These are phyloP conservation scores for Rheum nobile DNA, from an alignment of 148 eudicot species.

Conservation along the genomic window DNA sequence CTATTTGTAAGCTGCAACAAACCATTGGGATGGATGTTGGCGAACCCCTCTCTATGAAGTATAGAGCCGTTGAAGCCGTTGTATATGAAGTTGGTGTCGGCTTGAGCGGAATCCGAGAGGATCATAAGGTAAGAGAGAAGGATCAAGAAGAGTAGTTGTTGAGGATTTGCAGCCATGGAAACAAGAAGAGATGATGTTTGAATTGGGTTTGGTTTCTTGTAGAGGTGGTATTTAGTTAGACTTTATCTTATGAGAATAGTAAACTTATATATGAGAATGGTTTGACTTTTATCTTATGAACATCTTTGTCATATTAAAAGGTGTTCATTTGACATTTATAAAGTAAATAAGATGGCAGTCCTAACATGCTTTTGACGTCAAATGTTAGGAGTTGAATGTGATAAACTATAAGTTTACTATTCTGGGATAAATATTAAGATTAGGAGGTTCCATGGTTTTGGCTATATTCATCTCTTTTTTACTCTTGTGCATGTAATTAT, in stretches of 20 bases:
- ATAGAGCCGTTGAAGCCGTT: conserved; percentile 7
- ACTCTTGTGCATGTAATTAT: too few species aligned
- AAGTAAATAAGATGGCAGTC: neutral
- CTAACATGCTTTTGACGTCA: neutral
- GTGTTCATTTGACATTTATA: neutral
- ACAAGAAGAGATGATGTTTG: conserved; percentile 7
- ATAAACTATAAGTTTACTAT: too few species aligned
- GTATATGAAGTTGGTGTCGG: neutral
- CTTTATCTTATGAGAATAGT: too few species aligned
- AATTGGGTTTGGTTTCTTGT: neutral
- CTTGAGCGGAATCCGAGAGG: neutral
- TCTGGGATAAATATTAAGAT: too few species aligned
- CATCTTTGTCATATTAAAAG: neutral
- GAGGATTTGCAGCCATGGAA: neutral
- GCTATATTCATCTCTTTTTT: too few species aligned
- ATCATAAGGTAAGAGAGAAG: neutral
- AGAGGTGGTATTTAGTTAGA: neutral
- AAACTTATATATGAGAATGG: neutral
- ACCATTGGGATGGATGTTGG: conserved; percentile 5
- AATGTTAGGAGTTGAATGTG: neutral
- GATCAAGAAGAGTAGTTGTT: neutral
- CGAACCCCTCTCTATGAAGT: neutral
- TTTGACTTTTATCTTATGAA: neutral
- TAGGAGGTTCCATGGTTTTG: too few species aligned
- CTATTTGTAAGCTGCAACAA: conserved; percentile 4